Base-by-base conservation (phyloP, 2,329 filamentous ascomycete species). In the Calonectria crousiana region DNA sequence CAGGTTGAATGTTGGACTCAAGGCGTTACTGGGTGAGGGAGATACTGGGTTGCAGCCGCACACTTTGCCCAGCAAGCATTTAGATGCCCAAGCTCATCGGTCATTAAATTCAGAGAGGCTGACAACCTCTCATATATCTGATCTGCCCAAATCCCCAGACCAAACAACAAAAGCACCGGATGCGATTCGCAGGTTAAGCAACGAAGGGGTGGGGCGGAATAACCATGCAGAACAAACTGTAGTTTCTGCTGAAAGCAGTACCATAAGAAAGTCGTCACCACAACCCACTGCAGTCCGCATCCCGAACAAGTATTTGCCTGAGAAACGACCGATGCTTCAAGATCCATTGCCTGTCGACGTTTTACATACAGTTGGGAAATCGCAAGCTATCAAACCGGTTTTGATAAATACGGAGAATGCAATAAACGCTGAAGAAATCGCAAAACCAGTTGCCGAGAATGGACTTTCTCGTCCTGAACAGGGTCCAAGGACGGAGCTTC, bases 401-500 rank as follows among this genome's bases (percentile, higher is more conserved):
- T 16, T 20, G 49, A 41, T 18, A 38, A 13, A 6, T n/a, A 18
- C 44, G 8, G 14, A 52, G 9, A 36, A 68, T 4, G 20, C 9
- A 6, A 32, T 28, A 14, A 30, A 66, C 34, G 20, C 11, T 20
- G 66, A 34, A 34, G 58, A 70, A 16, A 20, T 16, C 4, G 28
- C 20, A 51, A 16, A 30, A 32, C 11, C 18, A 16, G 8, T 18
- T 20, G 16, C 34, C 9, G 28, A 41, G 26, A 69, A 49, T 20
- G 26, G 30, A 51, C 47, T n/a, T 30, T 36, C 38, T n/a, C 30
- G 20, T 18, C 9, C 49, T 13, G 23, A 44, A 23, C 69, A 78
- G 36, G 78, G 85, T 70, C 84, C 82, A 11, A 86, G 85, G 62
- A 87, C 87, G 23, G 86, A 88, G 74, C 81, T 90, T 44, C 85